Evolutionary conservation across 805 yeast genomes (phyloP).

Genomic region (Metschnikowia anglica): DNA sequence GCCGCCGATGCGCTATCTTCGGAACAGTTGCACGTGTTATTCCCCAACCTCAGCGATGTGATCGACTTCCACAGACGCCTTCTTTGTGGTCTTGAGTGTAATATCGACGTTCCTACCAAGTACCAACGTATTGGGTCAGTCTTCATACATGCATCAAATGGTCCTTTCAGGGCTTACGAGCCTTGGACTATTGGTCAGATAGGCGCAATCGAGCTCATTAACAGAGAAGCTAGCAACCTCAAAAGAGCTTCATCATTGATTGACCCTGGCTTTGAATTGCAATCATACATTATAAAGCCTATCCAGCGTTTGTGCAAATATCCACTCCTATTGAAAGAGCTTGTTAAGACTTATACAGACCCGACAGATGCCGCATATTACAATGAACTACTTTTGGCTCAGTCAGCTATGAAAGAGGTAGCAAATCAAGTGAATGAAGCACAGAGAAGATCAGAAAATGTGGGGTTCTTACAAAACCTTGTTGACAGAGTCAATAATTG

Average conservation of each 20-base stretch:
- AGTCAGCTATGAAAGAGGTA: slow-evolving; percentile 74
- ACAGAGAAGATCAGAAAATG: slow-evolving; percentile 87
- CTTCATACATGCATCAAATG: slow-evolving; percentile 75
- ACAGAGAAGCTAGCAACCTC: slow-evolving; percentile 58
- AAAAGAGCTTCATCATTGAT: slow-evolving; percentile 56
- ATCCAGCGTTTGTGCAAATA: slow-evolving; percentile 95
- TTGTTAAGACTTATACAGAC: slow-evolving; percentile 57
- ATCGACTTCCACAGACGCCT: slow-evolving; percentile 92
- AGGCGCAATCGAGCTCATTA: slow-evolving; percentile 79
- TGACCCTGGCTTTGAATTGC: slow-evolving; percentile 86
- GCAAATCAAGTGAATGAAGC: slow-evolving; percentile 90
- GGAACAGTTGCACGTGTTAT: slow-evolving; percentile 76
- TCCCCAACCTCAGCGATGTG: slow-evolving; percentile 80
- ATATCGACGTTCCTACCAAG: slow-evolving; percentile 68
- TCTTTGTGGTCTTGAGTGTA: slow-evolving; percentile 84
- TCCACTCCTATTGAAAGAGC: slow-evolving; percentile 76
- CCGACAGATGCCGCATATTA: slow-evolving; percentile 31
- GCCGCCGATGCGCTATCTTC: slow-evolving; percentile 66
- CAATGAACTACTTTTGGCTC: slow-evolving; percentile 69
- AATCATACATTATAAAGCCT: slow-evolving; percentile 86
- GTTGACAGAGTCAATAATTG: slow-evolving; percentile 80
- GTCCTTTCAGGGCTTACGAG: slow-evolving; percentile 84
- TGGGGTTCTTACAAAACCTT: slow-evolving; percentile 64
- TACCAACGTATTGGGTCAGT: slow-evolving; percentile 87
- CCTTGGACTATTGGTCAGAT: slow-evolving; percentile 93